Evolutionary conservation across 306 rosid species (phyloP), one percentile per base, ranked within the genome.

Genomic region (Vigna radiata): DNA sequence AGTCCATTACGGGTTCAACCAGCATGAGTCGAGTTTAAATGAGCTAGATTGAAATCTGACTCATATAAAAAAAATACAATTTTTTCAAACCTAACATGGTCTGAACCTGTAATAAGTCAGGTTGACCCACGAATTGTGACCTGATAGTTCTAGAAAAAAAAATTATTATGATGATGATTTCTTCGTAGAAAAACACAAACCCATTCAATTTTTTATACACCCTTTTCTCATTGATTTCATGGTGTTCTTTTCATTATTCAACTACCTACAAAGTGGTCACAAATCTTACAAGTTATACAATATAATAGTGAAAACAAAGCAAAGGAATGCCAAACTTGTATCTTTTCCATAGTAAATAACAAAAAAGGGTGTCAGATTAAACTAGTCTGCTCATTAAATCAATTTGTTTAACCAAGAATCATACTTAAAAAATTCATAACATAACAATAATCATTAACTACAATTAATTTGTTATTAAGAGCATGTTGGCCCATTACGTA

Each of bases 241-340:
- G n/a, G 23, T 21, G 17, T 6, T 49, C 17, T 37, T 31, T 62
- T 31, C 33, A 48, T 10, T 66, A 63, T 68, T 68, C 49, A 58
- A 29, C 49, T 18, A 58, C 50, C 64, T 18, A 25, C 55, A 41
- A 21, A 55, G 49, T 23, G 68, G 49, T 29, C 25, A 55, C 68
- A 41, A 54, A 25, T 55, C 73, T 43, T 66, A 25, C 8, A 64
- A 37, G 54, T 67, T 27, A 43, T 56, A 47, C 49, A 41, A 54
- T 77, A 27, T 29, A 55, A 67, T 56, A 65, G 46, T 67, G 58
- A 27, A 77, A 68, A 58, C 37, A 44, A 67, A 77, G 81, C 70
- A 68, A 77, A 3, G 7, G 36, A 67, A 54, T 23, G 55, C 0
- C 55, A 77, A 56, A 43, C 19, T 13, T 33, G 31, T 75, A 17